Evolutionary conservation across 371 early-diverging fungal species (phyloP).

Genomic region (Dinochytrium kinnereticum): DNA sequence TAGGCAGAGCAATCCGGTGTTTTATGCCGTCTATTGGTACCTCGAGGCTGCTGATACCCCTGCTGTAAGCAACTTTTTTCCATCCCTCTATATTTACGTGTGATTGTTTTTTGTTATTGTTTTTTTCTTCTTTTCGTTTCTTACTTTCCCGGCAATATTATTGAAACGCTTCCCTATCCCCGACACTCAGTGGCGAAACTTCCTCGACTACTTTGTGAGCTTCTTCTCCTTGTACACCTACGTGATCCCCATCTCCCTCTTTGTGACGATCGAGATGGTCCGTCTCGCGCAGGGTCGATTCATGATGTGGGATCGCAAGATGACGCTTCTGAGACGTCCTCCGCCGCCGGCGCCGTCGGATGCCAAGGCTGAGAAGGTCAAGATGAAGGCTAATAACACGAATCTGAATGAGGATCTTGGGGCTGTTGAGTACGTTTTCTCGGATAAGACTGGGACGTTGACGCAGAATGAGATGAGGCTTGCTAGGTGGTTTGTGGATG

Average conservation of each 20-base stretch:
- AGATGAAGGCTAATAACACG: constrained; percentile 54
- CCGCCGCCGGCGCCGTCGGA: constrained; percentile 23
- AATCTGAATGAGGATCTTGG: constrained; percentile 72
- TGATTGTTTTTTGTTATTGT: constrained; percentile 3
- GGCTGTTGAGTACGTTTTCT: constrained; percentile 84
- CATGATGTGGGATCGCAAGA: constrained; percentile 51
- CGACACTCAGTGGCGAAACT: constrained; percentile 15
- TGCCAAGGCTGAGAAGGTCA: constrained; percentile 32
- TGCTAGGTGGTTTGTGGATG: constrained; percentile 45
- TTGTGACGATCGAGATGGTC: constrained; percentile 70
- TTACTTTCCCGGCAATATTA: too few relatives aligned
- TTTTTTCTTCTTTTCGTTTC: not conserved
- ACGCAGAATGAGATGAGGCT: constrained; percentile 89
- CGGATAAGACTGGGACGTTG: constrained; percentile 98
- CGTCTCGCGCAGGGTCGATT: constrained; percentile 58
- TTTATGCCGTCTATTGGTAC: constrained; percentile 48
- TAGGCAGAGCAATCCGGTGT: not conserved
- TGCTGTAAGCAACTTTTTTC: constrained; percentile 23
- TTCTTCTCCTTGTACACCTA: constrained; percentile 57
- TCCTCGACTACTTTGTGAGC: constrained; percentile 26
- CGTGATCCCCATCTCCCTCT: constrained; percentile 73
- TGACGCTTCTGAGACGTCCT: constrained; percentile 36
- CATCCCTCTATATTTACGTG: not conserved
- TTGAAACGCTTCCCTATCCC: too few relatives aligned
- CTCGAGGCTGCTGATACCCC: constrained; percentile 31